phyloP scores from a whole-genome alignment of 192 early-diverging fungal genomes.

The Coemansia sp. region DNA sequence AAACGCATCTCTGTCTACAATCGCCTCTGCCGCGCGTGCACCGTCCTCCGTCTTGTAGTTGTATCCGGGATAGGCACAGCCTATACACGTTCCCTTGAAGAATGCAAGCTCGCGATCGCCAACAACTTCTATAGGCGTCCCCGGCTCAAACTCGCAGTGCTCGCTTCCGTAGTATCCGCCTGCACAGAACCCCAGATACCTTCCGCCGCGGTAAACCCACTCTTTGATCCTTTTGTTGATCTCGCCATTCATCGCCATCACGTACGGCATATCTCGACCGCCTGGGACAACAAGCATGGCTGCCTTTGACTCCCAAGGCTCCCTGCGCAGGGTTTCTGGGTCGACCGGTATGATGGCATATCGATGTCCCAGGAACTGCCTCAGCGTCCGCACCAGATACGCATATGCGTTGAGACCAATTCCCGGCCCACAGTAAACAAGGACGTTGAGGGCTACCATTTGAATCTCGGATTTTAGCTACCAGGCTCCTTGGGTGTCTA shows the following conservation, averaged over 20 bases:
- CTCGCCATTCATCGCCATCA: slow-evolving; percentile 65
- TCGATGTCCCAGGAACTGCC: slow-evolving; percentile 68
- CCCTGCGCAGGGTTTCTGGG: slow-evolving; percentile 62
- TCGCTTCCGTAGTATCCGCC: slow-evolving; percentile 82
- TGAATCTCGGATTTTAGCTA: neutral
- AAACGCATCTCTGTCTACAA: slow-evolving; percentile 40
- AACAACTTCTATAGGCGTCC: slow-evolving; percentile 62
- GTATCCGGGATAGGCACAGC: slow-evolving; percentile 79
- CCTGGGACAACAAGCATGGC: slow-evolving; percentile 87
- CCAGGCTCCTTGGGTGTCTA: neutral
- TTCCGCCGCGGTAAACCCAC: slow-evolving; percentile 75
- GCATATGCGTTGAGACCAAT: slow-evolving; percentile 37
- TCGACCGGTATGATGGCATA: slow-evolving; percentile 92
- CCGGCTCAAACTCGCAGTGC: slow-evolving; percentile 77
- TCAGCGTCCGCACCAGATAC: slow-evolving; percentile 62
- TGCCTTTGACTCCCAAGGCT: slow-evolving; percentile 90
- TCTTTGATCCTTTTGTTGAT: slow-evolving; percentile 62
- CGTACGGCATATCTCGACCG: slow-evolving; percentile 83
- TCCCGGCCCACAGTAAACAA: slow-evolving; percentile 54
- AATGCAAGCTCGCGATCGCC: slow-evolving; percentile 76
- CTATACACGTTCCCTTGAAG: slow-evolving; percentile 66
- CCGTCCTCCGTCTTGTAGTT: slow-evolving; percentile 80
- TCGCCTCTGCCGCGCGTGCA: slow-evolving; percentile 62
- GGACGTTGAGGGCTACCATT: slow-evolving; percentile 47
- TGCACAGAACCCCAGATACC: slow-evolving; percentile 90